Percentiles rank a stretch among this genome's conserved stretches.
Evolutionary conservation across 2,329 filamentous ascomycete species (phyloP).

Genomic region (Rhexocercosporidium sp.): DNA sequence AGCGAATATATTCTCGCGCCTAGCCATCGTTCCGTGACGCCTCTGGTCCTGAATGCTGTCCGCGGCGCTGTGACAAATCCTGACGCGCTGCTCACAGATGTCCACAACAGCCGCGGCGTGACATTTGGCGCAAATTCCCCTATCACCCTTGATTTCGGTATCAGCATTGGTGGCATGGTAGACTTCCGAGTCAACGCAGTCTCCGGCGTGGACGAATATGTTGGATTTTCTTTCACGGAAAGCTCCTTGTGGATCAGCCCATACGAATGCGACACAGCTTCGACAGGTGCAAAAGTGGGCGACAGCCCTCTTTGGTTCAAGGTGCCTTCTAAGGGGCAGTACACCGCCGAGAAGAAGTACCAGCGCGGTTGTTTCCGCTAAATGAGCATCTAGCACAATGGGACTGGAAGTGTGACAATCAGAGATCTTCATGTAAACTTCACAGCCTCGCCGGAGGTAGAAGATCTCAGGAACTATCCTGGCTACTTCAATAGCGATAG

Average conservation of each 20-base stretch:
- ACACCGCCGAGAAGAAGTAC: slow-evolving; percentile 48
- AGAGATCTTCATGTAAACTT: slow-evolving; percentile 43
- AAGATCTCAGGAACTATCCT: slow-evolving; percentile 50
- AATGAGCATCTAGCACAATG: slow-evolving; percentile 50
- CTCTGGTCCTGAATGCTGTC: slow-evolving; percentile 35
- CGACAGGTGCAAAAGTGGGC: too few species aligned
- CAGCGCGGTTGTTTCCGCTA: slow-evolving; percentile 58
- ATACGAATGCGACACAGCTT: slow-evolving; percentile 51
- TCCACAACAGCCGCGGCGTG: slow-evolving; percentile 12
- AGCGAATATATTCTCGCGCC: slow-evolving; percentile 45
- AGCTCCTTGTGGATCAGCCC: slow-evolving; percentile 54
- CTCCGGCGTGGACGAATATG: slow-evolving; percentile 36
- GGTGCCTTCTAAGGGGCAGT: slow-evolving; percentile 42
- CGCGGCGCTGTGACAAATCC: slow-evolving; percentile 41
- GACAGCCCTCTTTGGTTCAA: slow-evolving; percentile 55
- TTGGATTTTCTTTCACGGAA: slow-evolving; percentile 49
- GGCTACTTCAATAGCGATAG: slow-evolving; percentile 58
- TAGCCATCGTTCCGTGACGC: slow-evolving; percentile 36
- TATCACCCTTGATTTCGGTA: slow-evolving; percentile 47
- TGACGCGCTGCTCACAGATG: slow-evolving; percentile 20
- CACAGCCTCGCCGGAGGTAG: slow-evolving; percentile 47
- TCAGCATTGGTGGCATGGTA: slow-evolving; percentile 47
- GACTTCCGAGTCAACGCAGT: slow-evolving; percentile 41
- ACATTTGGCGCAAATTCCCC: slow-evolving; percentile 41
- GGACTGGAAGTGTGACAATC: slow-evolving; percentile 33